Evolutionary conservation across 176 grass and related monocot species (phyloP).

Genomic region (Thalia dealbata): DNA sequence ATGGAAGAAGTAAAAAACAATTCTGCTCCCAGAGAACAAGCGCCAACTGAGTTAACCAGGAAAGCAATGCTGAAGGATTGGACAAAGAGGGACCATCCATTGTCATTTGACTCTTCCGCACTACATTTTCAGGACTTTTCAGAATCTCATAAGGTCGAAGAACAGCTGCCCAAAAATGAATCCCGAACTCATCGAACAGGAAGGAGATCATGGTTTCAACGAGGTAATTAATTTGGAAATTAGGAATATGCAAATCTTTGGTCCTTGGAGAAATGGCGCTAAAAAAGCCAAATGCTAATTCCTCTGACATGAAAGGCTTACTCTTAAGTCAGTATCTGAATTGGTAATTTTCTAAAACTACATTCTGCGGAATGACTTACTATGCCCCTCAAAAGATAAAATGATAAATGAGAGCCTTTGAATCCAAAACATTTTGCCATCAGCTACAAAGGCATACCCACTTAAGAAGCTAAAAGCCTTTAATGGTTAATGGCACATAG

Average conservation of each 20-base stretch:
- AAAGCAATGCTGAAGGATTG: slow-evolving; percentile 54
- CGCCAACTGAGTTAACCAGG: slow-evolving; percentile 30
- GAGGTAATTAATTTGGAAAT: slow-evolving; percentile 46
- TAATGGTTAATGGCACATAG: too few relatives aligned
- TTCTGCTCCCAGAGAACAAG: slow-evolving; percentile 26
- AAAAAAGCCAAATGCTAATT: background rate
- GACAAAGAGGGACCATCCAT: slow-evolving; percentile 60
- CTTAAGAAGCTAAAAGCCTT: too few relatives aligned
- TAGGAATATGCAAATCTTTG: background rate
- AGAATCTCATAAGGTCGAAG: slow-evolving; percentile 72
- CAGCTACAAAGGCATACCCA: too few relatives aligned
- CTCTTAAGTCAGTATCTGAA: background rate
- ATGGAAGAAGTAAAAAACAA: slow-evolving; percentile 32
- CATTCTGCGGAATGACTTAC: background rate
- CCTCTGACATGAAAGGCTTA: background rate
- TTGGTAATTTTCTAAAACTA: background rate
- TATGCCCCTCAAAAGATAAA: too few relatives aligned
- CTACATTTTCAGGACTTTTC: too few relatives aligned
- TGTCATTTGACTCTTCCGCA: slow-evolving; percentile 63
- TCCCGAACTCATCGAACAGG: slow-evolving; percentile 67
- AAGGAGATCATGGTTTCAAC: slow-evolving; percentile 69
- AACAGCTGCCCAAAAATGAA: slow-evolving; percentile 76
- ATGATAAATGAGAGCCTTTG: too few relatives aligned
- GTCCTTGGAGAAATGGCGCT: background rate
- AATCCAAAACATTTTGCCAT: too few relatives aligned